Conservation (phyloP, 140 eudicot genomes). For the Stevia rebaudiana region DNA sequence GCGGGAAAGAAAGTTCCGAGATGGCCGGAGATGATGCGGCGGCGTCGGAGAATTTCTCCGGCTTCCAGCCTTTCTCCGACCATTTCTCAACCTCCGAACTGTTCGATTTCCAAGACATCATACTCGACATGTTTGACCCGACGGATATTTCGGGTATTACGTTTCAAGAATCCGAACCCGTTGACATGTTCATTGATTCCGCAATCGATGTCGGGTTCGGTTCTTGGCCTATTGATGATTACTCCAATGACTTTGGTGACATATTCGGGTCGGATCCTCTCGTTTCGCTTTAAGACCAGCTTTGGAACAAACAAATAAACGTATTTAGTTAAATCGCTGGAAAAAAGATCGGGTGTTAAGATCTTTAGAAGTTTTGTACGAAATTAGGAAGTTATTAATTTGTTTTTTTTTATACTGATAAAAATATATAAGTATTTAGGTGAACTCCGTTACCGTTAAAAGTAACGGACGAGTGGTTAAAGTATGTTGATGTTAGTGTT, state of each 20-base stretch:
- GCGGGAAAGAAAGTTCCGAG: slow-evolving; percentile 19
- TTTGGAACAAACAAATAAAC: no score
- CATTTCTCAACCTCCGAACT: slow-evolving; percentile 36
- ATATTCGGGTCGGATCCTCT: slow-evolving; percentile 90
- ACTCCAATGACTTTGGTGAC: slow-evolving; percentile 60
- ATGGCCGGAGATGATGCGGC: slow-evolving; percentile 17
- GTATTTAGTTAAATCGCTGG: no score
- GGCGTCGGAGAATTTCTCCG: slow-evolving; percentile 30
- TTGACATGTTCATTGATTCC: slow-evolving; percentile 35
- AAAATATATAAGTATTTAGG: slow-evolving; percentile 23
- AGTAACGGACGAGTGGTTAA: slow-evolving; percentile 34
- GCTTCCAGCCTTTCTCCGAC: slow-evolving; percentile 30
- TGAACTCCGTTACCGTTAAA: slow-evolving; percentile 37
- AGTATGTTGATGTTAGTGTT: slow-evolving; percentile 8
- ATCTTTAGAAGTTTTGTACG: slow-evolving; percentile 27
- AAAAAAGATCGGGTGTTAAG: no score
- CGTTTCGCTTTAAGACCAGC: slow-evolving; percentile 42
- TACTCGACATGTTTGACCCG: slow-evolving; percentile 36
- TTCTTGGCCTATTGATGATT: slow-evolving; percentile 43
- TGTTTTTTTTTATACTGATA: slow-evolving; percentile 12
- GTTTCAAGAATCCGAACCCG: slow-evolving; percentile 26
- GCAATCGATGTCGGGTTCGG: slow-evolving; percentile 27
- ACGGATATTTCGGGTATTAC: slow-evolving; percentile 23
- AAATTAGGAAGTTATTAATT: slow-evolving; percentile 21
- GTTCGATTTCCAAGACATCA: slow-evolving; percentile 36